These are phyloP conservation scores for Chytriomyces sp. DNA, from an alignment of 192 early-diverging fungal species.

Conservation along the genomic window DNA sequence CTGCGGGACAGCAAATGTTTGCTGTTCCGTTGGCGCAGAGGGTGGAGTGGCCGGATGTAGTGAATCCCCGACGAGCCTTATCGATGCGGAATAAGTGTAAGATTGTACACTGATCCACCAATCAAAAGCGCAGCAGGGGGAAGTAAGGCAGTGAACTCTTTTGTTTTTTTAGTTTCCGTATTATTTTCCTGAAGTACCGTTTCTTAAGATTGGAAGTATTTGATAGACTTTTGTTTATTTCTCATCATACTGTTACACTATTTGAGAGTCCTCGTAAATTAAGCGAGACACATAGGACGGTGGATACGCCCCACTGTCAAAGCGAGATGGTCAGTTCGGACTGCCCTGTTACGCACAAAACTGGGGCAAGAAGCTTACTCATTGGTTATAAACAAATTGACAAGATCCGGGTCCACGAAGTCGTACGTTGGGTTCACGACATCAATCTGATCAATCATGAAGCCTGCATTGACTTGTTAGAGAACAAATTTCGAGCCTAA, in stretches of 20 bases:
- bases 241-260: too few species aligned
- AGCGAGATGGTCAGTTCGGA: constrained; percentile 25
- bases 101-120: too few species aligned
- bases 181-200: too few species aligned
- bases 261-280: constrained; percentile 49
- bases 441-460: constrained; percentile 76
- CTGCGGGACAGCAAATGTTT: too few species aligned
- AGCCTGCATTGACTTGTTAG: constrained; percentile 44
- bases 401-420: constrained; percentile 88
- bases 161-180: too few species aligned
- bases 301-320: constrained; percentile 66
- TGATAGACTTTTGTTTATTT: too few species aligned
- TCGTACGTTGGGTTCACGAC: constrained; percentile 88
- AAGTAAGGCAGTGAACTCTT: background rate
- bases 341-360: constrained; percentile 1
- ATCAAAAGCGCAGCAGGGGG: too few species aligned
- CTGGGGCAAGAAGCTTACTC: constrained; percentile 50
- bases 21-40: too few species aligned
- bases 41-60: too few species aligned
- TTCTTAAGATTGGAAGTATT: too few species aligned
- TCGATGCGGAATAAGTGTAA: too few species aligned
- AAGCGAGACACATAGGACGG: constrained; percentile 83
- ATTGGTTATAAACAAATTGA: constrained; percentile 89
- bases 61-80: too few species aligned
- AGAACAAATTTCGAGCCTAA: background rate